These are phyloP conservation scores for Musa itinerans DNA, from an alignment of 176 grass and related monocot genomes.

Conservation along the genomic window DNA sequence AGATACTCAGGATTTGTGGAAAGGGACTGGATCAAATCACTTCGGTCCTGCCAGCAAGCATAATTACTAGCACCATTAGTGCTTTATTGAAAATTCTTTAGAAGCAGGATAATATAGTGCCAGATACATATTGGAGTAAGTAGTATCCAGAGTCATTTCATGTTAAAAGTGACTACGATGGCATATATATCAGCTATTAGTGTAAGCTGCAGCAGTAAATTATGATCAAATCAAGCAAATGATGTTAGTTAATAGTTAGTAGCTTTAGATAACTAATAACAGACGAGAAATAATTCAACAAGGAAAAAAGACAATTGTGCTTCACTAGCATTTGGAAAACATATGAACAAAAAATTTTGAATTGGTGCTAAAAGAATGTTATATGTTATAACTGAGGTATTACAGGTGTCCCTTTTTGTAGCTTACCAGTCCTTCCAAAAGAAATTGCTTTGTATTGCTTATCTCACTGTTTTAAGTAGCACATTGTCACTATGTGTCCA, in stretches of 20 bases:
- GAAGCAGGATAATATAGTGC: too few species aligned
- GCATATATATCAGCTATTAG: neutral
- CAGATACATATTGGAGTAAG: too few species aligned
- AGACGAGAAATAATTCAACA: neutral
- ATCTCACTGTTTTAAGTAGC: too few species aligned
- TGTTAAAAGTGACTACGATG: neutral
- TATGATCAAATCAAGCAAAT: neutral
- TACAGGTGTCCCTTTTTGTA: neutral
- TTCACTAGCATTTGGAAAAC: neutral
- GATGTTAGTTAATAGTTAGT: neutral
- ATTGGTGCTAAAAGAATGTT: neutral
- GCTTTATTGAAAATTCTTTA: too few species aligned
- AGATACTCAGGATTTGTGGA: conserved; percentile 72
- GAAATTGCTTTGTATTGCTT: too few species aligned
- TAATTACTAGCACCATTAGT: neutral
- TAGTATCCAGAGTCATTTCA: neutral
- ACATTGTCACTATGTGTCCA: too few species aligned
- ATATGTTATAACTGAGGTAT: neutral
- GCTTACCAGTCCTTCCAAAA: neutral
- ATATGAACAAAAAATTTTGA: neutral
- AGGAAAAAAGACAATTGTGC: neutral
- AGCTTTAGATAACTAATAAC: neutral
- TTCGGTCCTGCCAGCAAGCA: conserved; percentile 35
- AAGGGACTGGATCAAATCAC: conserved; percentile 51
- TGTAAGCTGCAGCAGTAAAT: neutral